Conservation (phyloP, 192 early-diverging fungal species). For the Allomyces javanicus region DNA sequence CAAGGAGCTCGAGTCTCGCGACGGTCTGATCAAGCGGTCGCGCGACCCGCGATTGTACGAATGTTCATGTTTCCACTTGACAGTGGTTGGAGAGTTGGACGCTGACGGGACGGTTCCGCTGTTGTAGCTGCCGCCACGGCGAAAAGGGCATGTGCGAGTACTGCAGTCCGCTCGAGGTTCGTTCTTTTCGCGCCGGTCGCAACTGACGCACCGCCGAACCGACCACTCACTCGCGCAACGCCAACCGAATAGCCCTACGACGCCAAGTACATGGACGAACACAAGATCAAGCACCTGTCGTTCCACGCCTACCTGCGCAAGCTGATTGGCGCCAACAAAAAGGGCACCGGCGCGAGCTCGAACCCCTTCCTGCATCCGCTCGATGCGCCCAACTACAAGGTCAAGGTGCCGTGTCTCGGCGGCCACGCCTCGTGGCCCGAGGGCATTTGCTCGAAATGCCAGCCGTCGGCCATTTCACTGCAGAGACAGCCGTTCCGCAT, state of each 20-base stretch:
- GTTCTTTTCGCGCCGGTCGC: background rate
- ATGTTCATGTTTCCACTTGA: constrained; percentile 10
- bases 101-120: background rate
- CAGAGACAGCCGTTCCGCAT: constrained; percentile 77
- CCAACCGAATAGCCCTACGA: constrained; percentile 50
- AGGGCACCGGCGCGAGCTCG: constrained; percentile 18
- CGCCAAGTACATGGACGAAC: constrained; percentile 56
- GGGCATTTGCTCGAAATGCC: constrained; percentile 94
- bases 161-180: constrained; percentile 66
- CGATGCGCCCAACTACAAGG: constrained; percentile 62
- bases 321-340: constrained; percentile 44
- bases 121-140: constrained; percentile 54
- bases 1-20: constrained; percentile 51
- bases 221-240: background rate
- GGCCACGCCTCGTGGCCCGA: constrained; percentile 78
- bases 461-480: constrained; percentile 78
- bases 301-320: constrained; percentile 80
- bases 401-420: constrained; percentile 55
- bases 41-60: constrained; percentile 63
- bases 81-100: constrained; percentile 18
- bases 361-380: constrained; percentile 42
- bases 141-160: constrained; percentile 79
- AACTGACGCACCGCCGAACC: background rate
- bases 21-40: constrained; percentile 60
- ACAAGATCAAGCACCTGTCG: constrained; percentile 94